Evolutionary conservation across 208 protist species (phyloP), one percentile per base, ranked within the genome.

Genomic region (Wallacemonas collosoma): DNA sequence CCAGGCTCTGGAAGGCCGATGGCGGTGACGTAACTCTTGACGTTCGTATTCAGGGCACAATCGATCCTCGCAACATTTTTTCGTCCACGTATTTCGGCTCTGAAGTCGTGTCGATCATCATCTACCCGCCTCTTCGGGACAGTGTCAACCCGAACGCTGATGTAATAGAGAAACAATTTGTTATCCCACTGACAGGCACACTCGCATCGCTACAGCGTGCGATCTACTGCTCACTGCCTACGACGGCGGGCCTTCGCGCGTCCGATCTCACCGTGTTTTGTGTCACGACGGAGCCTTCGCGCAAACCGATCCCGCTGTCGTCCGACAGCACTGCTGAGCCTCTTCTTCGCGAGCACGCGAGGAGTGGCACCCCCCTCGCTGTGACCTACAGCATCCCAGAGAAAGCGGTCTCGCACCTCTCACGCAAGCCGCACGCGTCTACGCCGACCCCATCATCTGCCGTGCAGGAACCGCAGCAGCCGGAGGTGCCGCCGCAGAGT

Each of bases 91-190:
- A 79, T 62, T 55, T 72, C 1, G 85, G 87, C 68, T 61, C 79
- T 8, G 85, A 86, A 11, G 62, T 90, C 39, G 82, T 84, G 26
- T 83, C 67, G 26, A 72, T 90, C 44, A 81, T 79, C 57, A 67
- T 90, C 40, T 90, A 70, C 54, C 54, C 81, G 0, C 80, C 83
- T 68, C 60, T 64, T 3, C 54, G 66, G 39, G 40, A 56, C 7
- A 41, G 43, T 14, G 6, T 45, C 15, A 69, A 51, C 48, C 17
- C 58, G 7, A 45, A 75, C 4, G 57, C 56, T 44, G 67, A 76
- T 9, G 64, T 80, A 5, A 43, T 69, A 12, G 80, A 90, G 64
- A 86, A 87, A 66, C 82, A 65, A 64, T 83, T 90, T 45, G 71
- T 90, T 7, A 80, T 90, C 35, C 85, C 85, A 1, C 68, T 69